These are phyloP conservation scores for Kalmusia sp. DNA, from an alignment of 2,329 filamentous ascomycete genomes.

Conservation along the genomic window DNA sequence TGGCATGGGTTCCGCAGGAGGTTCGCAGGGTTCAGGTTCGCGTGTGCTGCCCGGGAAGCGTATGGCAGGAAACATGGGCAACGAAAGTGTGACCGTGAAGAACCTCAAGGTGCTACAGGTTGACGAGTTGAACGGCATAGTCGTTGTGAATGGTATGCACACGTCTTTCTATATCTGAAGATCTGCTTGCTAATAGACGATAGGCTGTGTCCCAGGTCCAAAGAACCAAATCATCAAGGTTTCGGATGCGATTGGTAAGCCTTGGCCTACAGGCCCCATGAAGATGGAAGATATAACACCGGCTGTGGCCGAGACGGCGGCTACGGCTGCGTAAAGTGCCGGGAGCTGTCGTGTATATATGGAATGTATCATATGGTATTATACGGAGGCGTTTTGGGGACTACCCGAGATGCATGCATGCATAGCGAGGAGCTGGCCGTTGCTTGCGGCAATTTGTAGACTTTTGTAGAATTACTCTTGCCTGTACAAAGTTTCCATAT, in stretches of 20 bases:
- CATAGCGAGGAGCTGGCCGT: neutral
- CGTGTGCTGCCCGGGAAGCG: slow-evolving; percentile 95
- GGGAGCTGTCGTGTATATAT: neutral
- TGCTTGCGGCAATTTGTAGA: neutral
- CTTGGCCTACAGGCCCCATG: slow-evolving; percentile 65
- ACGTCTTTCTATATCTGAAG: neutral
- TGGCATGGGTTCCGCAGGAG: slow-evolving; percentile 87
- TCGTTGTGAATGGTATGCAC: slow-evolving; percentile 79
- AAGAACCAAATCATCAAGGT: slow-evolving; percentile 85
- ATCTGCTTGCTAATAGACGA: neutral
- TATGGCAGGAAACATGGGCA: slow-evolving; percentile 97
- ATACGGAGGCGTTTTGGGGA: slow-evolving; percentile 3
- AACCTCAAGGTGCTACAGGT: slow-evolving; percentile 90
- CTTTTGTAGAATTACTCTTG: neutral
- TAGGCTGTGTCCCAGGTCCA: slow-evolving; percentile 80
- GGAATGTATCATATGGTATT: slow-evolving; percentile 16
- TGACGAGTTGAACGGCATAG: slow-evolving; percentile 83
- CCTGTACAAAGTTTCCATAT: neutral
- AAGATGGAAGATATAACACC: slow-evolving; percentile 28
- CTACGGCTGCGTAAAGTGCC: slow-evolving; percentile 12
- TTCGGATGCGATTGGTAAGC: slow-evolving; percentile 90
- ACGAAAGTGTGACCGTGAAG: slow-evolving; percentile 85
- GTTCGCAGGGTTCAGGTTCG: slow-evolving; percentile 89
- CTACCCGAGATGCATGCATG: neutral
- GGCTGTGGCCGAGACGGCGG: slow-evolving; percentile 14